phyloP scores from a whole-genome alignment of 1,284 basidiomycete species.

The Moesziomyces sp. region DNA sequence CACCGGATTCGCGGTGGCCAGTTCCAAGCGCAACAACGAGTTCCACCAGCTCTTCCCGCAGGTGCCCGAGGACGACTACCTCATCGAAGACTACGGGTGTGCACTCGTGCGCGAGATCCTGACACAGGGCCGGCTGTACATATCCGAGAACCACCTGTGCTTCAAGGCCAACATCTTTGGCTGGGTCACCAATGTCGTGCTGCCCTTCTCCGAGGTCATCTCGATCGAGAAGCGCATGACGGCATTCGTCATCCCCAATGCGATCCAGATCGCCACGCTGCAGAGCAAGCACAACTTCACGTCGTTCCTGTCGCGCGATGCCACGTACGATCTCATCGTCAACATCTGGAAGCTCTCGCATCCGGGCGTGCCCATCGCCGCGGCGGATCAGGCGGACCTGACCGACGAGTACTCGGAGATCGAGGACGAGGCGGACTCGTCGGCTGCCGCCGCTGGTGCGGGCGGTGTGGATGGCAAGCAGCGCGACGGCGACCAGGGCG shows the following conservation, averaged over 20 bases:
- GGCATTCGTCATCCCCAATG: slow-evolving; percentile 97
- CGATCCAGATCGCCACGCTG: slow-evolving; percentile 87
- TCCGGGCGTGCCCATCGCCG: slow-evolving; percentile 75
- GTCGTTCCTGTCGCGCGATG: slow-evolving; percentile 94
- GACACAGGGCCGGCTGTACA: slow-evolving; percentile 93
- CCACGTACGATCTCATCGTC: slow-evolving; percentile 92
- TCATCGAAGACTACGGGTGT: slow-evolving; percentile 99
- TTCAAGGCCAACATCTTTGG: slow-evolving; percentile 99
- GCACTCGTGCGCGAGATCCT: slow-evolving; percentile 95
- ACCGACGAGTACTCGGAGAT: slow-evolving; percentile 48
- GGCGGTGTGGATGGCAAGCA: slow-evolving; percentile 25
- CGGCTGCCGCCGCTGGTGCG: slow-evolving; percentile 11
- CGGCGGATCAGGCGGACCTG: slow-evolving; percentile 62
- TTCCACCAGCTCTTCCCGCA: slow-evolving; percentile 90
- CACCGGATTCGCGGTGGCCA: slow-evolving; percentile 91
- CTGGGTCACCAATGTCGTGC: slow-evolving; percentile 92
- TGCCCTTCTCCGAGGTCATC: slow-evolving; percentile 90
- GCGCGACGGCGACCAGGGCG: slow-evolving; percentile 15
- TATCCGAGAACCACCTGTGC: slow-evolving; percentile 97
- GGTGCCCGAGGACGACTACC: slow-evolving; percentile 92
- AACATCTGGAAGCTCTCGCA: slow-evolving; percentile 94
- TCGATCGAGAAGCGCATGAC: slow-evolving; percentile 97
- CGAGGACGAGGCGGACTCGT: slow-evolving; percentile 42
- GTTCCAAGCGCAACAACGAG: slow-evolving; percentile 91
- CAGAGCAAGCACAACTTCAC: slow-evolving; percentile 86